Conservation (phyloP, 2,329 filamentous ascomycete species). For the Cladorrhinum sp. region DNA sequence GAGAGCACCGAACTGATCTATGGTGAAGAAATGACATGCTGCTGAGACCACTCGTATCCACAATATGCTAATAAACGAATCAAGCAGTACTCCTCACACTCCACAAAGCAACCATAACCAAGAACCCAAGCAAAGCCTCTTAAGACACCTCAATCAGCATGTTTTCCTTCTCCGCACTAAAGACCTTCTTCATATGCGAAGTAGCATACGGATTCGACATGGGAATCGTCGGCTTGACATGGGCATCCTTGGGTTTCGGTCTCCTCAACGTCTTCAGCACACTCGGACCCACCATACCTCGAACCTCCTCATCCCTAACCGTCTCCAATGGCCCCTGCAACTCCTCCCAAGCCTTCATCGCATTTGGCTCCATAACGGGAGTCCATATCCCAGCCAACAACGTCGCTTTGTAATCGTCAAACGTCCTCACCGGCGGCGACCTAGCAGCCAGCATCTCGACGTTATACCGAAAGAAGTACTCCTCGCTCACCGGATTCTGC, state of each 20-base stretch:
- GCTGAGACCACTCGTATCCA: no score
- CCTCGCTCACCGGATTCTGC: constrained; percentile 1
- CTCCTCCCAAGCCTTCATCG: constrained; percentile 11
- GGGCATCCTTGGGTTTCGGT: not conserved
- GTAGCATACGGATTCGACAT: constrained; percentile 8
- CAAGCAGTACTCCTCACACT: not conserved
- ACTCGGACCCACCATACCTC: not conserved
- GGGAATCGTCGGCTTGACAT: constrained; percentile 3
- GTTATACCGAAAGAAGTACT: constrained; percentile 13
- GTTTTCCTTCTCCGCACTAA: not conserved
- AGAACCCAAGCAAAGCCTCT: not conserved
- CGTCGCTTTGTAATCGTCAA: constrained; percentile 4
- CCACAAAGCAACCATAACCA: not conserved
- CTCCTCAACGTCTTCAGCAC: not conserved
- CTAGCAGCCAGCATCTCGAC: constrained; percentile 5
- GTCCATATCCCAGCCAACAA: constrained; percentile 6
- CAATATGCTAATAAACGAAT: not conserved
- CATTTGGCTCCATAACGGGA: constrained; percentile 7
- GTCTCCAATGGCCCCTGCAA: constrained; percentile 1
- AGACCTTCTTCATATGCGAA: constrained; percentile 6
- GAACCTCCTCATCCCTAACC: not conserved
- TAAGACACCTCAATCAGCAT: not conserved
- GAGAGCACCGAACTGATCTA: no score
- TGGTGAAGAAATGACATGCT: no score
- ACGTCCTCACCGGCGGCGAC: not conserved